These are phyloP conservation scores for Fusarium sp. DNA, from an alignment of 2,329 filamentous ascomycete species.

Conservation along the genomic window DNA sequence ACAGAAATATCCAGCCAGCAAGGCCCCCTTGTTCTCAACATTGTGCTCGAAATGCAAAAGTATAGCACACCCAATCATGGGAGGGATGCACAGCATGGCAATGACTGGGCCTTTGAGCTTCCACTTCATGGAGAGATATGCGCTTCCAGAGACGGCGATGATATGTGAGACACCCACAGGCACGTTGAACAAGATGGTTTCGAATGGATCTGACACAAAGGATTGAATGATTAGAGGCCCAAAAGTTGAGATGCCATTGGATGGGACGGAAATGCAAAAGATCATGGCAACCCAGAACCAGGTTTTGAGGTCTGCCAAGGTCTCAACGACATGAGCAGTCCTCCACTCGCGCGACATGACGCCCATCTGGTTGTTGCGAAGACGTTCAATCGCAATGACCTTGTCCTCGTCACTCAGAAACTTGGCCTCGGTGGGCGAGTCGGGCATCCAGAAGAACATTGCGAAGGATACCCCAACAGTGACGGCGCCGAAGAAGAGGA, in stretches of 20 bases:
- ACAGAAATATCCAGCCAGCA: slow-evolving; percentile 66
- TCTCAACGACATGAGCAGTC: slow-evolving; percentile 61
- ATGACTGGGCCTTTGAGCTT: slow-evolving; percentile 67
- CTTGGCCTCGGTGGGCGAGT: slow-evolving; percentile 60
- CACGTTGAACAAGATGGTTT: slow-evolving; percentile 68
- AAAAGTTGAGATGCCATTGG: slow-evolving; percentile 66
- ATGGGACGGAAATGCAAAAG: slow-evolving; percentile 65
- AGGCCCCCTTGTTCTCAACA: slow-evolving; percentile 55
- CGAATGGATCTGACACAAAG: slow-evolving; percentile 65
- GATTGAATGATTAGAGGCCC: slow-evolving; percentile 67
- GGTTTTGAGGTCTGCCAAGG: slow-evolving; percentile 65
- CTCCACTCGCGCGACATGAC: slow-evolving; percentile 62
- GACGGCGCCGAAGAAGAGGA: slow-evolving; percentile 62
- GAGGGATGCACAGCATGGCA: slow-evolving; percentile 63
- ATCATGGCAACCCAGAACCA: slow-evolving; percentile 67
- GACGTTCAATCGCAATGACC: slow-evolving; percentile 61
- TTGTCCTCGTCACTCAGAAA: slow-evolving; percentile 62
- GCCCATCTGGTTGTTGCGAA: slow-evolving; percentile 64
- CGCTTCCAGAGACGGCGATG: slow-evolving; percentile 65
- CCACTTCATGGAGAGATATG: slow-evolving; percentile 62
- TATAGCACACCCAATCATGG: slow-evolving; percentile 65
- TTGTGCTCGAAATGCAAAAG: slow-evolving; percentile 60
- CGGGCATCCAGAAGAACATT: slow-evolving; percentile 59
- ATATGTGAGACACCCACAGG: slow-evolving; percentile 68
- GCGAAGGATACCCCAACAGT: slow-evolving; percentile 58